Base-by-base conservation (phyloP, 495 filamentous ascomycete species). In the Aspergillus avenaceus region DNA sequence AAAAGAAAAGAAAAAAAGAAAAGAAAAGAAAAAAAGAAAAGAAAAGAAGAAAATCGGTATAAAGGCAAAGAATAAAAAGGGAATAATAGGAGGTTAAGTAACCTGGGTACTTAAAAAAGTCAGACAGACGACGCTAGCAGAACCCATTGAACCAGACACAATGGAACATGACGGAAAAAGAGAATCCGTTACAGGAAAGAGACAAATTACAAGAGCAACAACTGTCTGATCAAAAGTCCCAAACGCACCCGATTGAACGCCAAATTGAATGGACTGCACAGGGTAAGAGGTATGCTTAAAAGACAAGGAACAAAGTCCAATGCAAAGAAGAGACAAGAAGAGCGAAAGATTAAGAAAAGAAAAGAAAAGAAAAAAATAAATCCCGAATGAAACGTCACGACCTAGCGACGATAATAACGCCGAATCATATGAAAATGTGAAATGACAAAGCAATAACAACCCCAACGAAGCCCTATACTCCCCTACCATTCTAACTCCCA, bases 401-500 rank as follows among this genome's bases (percentile, higher is more conserved):
- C 49, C 49, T 36, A 8, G 23, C 14, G 16, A 47, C 23, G 4
- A 29, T 16, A 23, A 25, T 18, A 32, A 40, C 50, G 44, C 40
- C 36, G 25, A 31, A 45, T 38, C 28, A 11, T n/a, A 19, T 26
- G 4, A 40, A 47, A 16, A 19, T 24, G 32, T 38, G 29, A 28
- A 49, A 41, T 25, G 28, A 37, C 38, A 47, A 37, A 29, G 40
- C 42, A 22, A 16, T 19, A 42, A 26, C 18, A 38, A 49, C 37
- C 40, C 34, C 36, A 34, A 52, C 26, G 45, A 48, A 44, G 42
- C 45, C 45, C 47, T 45, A 41, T 41, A 53, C 40, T 40, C 46
- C 56, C 41, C 13, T 25, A n/a, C 46, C 49, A 52, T 37, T 52
- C 36, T 40, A 61, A 60, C 58, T 57, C 58, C 58, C 47, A 49